Conservation (phyloP, 1,284 basidiomycete genomes). For the Porogramme epimiltina region DNA sequence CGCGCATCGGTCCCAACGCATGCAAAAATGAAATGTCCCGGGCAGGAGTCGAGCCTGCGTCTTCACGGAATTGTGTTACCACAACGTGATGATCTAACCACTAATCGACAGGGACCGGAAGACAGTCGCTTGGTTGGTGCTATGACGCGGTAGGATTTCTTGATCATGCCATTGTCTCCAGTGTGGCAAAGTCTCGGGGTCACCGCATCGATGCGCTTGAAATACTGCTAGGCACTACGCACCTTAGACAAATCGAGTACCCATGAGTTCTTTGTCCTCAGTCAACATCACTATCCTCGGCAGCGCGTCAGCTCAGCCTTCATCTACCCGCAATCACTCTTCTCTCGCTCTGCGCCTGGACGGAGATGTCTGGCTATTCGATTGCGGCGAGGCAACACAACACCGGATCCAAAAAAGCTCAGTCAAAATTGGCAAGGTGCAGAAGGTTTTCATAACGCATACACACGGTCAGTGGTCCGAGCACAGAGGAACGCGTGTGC, state of each 20-base stretch:
- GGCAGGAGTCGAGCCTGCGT: conserved; percentile 24
- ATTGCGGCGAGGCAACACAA: conserved; percentile 91
- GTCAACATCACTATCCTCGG: conserved; percentile 73
- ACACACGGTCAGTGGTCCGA: conserved; percentile 68
- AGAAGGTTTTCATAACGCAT: conserved; percentile 91
- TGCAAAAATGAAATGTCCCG: conserved; percentile 19
- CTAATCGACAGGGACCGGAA: conserved; percentile 32
- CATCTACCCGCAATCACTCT: conserved; percentile 75
- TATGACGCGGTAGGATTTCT: neutral
- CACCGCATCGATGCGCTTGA: no score
- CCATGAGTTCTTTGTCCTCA: conserved; percentile 34
- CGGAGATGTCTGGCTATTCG: conserved; percentile 81
- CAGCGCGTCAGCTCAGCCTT: conserved; percentile 78
- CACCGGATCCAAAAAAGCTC: conserved; percentile 72
- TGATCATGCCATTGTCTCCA: no score
- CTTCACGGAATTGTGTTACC: conserved; percentile 28
- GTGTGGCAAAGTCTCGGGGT: no score
- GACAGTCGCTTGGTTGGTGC: neutral
- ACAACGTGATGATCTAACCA: conserved; percentile 32
- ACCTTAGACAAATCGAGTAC: no score
- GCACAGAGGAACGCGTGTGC: no score
- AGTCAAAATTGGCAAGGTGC: conserved; percentile 79
- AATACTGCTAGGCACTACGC: no score
- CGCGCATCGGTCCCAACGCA: no score
- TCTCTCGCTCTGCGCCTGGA: conserved; percentile 64